These are phyloP conservation scores for Spergularia azorica DNA, from an alignment of 179 eudicot genomes.

Conservation along the genomic window DNA sequence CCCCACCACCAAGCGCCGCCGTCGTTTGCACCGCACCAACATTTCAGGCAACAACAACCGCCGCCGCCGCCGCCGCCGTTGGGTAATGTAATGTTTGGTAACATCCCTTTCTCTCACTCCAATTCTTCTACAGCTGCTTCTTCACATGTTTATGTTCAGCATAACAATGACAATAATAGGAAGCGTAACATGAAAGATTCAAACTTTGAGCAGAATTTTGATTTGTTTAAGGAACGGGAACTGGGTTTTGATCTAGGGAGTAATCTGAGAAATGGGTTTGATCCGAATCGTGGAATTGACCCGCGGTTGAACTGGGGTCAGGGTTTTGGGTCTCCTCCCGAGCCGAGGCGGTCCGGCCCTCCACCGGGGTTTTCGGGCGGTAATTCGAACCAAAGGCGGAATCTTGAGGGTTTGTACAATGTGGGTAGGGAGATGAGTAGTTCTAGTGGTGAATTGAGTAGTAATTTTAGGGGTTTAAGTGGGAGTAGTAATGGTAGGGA, in stretches of 20 bases:
- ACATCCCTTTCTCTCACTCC: slow-evolving; percentile 2
- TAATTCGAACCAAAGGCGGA: slow-evolving; percentile 33
- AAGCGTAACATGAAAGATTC: slow-evolving; percentile 6
- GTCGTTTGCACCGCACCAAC: slow-evolving; percentile 35
- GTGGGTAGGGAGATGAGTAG: slow-evolving; percentile 37
- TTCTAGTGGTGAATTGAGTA: slow-evolving; percentile 33
- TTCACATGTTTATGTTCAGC: neutral
- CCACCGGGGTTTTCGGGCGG: slow-evolving; percentile 72
- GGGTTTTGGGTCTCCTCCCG: slow-evolving; percentile 21
- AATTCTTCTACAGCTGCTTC: neutral
- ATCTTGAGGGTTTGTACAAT: slow-evolving; percentile 29
- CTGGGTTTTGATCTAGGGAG: slow-evolving; percentile 29
- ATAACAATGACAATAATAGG: neutral
- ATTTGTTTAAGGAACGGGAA: slow-evolving; percentile 28
- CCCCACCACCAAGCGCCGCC: slow-evolving; percentile 25
- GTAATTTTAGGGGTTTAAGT: slow-evolving; percentile 28
- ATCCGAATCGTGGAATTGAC: slow-evolving; percentile 36
- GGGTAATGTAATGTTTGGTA: slow-evolving; percentile 27
- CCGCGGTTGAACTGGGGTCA: slow-evolving; percentile 27
- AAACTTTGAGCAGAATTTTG: slow-evolving; percentile 16
- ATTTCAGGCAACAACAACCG: slow-evolving; percentile 21
- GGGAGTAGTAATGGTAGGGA: slow-evolving; percentile 21
- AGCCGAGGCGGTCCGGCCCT: slow-evolving; percentile 26
- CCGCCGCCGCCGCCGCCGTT: slow-evolving; percentile 13
- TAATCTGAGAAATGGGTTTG: slow-evolving; percentile 35